Conservation (phyloP, 2,329 filamentous ascomycete species). For the Alternaria consortialis region DNA sequence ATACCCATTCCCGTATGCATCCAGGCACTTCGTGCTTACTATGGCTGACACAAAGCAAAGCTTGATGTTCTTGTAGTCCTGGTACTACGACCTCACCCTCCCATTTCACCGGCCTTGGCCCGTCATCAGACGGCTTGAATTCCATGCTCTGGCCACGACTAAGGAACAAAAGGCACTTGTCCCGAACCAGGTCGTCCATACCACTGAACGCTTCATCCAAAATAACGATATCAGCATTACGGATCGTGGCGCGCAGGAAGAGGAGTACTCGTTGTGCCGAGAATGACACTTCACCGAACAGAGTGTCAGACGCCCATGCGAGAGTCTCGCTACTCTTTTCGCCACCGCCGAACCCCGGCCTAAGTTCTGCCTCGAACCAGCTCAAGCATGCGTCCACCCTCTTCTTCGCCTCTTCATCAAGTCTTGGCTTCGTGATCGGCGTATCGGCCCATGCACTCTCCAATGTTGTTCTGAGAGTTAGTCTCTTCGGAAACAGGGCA, state of each 20-base stretch:
- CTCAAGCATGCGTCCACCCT: slow-evolving; percentile 74
- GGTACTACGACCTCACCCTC: slow-evolving; percentile 62
- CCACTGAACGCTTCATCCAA: slow-evolving; percentile 63
- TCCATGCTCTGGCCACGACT: slow-evolving; percentile 56
- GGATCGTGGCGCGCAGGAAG: slow-evolving; percentile 68
- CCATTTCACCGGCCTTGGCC: slow-evolving; percentile 53
- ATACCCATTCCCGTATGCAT: slow-evolving; percentile 84
- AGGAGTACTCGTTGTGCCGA: slow-evolving; percentile 84
- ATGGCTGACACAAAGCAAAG: slow-evolving; percentile 91
- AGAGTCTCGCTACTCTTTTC: slow-evolving; percentile 29
- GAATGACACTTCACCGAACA: slow-evolving; percentile 80
- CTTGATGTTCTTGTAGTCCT: slow-evolving; percentile 76
- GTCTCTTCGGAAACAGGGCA: slow-evolving; percentile 82
- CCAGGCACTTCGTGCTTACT: slow-evolving; percentile 88
- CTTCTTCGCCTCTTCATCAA: slow-evolving; percentile 65
- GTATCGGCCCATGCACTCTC: slow-evolving; percentile 93
- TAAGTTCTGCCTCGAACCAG: slow-evolving; percentile 84
- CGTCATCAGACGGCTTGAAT: slow-evolving; percentile 46
- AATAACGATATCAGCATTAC: slow-evolving; percentile 58
- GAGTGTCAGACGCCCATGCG: slow-evolving; percentile 71
- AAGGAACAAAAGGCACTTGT: slow-evolving; percentile 87
- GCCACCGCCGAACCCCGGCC: slow-evolving; percentile 56
- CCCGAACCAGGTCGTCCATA: slow-evolving; percentile 69
- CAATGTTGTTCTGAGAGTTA: slow-evolving; percentile 77
- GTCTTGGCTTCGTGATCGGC: slow-evolving; percentile 73